These are phyloP conservation scores for Globisporangium nunn DNA, from an alignment of 352 stramenopile genomes.

Conservation along the genomic window DNA sequence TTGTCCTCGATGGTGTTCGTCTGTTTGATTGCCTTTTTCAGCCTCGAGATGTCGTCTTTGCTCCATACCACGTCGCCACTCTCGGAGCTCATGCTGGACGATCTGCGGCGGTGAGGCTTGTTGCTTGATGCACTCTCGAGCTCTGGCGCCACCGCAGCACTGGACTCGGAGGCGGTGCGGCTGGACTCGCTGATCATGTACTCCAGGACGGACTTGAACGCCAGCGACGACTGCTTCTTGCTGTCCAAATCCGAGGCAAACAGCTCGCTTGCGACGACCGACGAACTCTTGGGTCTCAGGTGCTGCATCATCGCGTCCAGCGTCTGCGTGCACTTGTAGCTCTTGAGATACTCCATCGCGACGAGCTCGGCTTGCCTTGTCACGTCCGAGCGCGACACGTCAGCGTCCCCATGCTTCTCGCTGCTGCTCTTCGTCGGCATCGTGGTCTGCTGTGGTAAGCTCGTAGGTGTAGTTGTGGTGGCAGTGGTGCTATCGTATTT, in stretches of 20 bases:
- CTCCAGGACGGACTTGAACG: constrained; percentile 30
- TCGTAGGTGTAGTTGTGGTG: too few relatives aligned
- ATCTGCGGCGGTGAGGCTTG: constrained; percentile 9
- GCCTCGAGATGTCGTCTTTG: constrained; percentile 40
- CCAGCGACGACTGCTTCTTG: constrained; percentile 28
- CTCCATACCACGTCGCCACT: constrained; percentile 25
- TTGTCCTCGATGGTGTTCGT: constrained; percentile 54
- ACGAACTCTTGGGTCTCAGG: constrained; percentile 11
- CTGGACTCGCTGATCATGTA: constrained; percentile 26
- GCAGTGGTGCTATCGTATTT: too few relatives aligned
- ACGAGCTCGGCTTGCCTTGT: constrained; percentile 57
- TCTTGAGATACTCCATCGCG: constrained; percentile 67
- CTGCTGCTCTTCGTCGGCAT: constrained; percentile 15
- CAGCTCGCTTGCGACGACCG: constrained; percentile 33
- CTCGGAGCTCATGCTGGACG: constrained; percentile 17
- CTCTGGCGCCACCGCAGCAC: neutral
- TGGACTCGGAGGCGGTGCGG: neutral
- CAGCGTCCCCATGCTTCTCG: constrained; percentile 5
- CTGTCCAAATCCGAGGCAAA: constrained; percentile 43
- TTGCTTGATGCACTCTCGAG: neutral
- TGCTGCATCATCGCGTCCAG: constrained; percentile 50
- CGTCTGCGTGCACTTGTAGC: constrained; percentile 38
- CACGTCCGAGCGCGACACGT: constrained; percentile 24
- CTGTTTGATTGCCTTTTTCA: constrained; percentile 75
- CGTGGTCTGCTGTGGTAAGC: neutral